Percentiles rank a stretch among this genome's conserved stretches.
These are phyloP conservation scores for Kuraishia molischiana DNA, from an alignment of 805 yeast genomes.

Conservation along the genomic window DNA sequence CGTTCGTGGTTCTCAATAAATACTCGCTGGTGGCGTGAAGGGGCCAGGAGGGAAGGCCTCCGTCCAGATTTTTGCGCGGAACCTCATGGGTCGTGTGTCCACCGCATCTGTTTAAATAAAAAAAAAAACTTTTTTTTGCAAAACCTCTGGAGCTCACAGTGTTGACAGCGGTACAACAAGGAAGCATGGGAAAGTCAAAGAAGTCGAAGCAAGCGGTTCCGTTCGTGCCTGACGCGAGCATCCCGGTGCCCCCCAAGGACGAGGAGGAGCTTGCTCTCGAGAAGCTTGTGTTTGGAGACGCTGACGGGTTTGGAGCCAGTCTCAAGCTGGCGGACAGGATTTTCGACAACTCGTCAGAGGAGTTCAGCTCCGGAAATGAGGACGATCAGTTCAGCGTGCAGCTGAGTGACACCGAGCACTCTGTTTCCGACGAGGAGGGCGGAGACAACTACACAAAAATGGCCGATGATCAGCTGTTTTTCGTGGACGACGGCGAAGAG, in stretches of 20 bases:
- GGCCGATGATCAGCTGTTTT: conserved; percentile 42
- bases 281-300: conserved; percentile 83
- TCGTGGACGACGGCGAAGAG: conserved; percentile 37
- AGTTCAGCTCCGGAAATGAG: conserved; percentile 23
- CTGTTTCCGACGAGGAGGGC: conserved; percentile 20
- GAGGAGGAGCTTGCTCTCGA: conserved; percentile 76
- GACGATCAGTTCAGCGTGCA: conserved; percentile 30
- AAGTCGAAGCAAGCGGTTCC: conserved; percentile 4
- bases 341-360: conserved; percentile 27
- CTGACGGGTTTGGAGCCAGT: conserved; percentile 59
- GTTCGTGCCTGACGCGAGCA: not conserved
- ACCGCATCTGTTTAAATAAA: no score
- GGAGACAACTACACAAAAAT: conserved; percentile 21
- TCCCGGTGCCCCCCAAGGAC: conserved; percentile 57
- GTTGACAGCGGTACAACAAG: no score
- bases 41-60: no score
- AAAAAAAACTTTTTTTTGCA: no score
- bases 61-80: no score
- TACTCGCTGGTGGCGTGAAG: no score
- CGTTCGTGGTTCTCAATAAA: no score
- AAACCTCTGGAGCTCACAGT: no score
- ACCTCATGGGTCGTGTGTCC: no score
- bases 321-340: conserved; percentile 53
- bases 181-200: conserved; percentile 3
- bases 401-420: conserved; percentile 16